Base-by-base conservation (phyloP, 306 rosid genomes). In the Cicer bijugum region DNA sequence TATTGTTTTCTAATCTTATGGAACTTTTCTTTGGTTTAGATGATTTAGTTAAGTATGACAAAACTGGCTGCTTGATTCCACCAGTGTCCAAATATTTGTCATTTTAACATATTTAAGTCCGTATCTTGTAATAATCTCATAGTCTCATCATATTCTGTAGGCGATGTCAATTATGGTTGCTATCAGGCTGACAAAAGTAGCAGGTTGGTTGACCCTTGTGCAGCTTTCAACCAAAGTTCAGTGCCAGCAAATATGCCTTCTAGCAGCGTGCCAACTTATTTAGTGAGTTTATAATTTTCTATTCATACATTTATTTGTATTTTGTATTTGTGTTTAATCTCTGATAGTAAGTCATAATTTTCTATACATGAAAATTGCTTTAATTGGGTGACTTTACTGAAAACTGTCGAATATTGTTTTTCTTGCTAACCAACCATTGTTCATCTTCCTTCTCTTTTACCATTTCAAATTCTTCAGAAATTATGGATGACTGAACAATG, bases 211-310 rank as follows among this genome's bases (percentile, higher is more conserved):
- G 87, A 79, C 15, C 78, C 83, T 78, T 67, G 67, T 37, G 68
- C 43, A 61, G 51, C 72, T 38, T 61, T 72, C 75, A 84, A 74
- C 79, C 85, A 68, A 83, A 78, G 69, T 80, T 51, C 70, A 6
- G 44, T 78, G 80, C 86, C 81, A 1, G 82, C 71, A 81, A 83
- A 80, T 84, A 43, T 75, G 63, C 73, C 64, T 67, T 79, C 90
- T 69, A 85, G 23, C 75, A 61, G 58, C 65, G 65, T 78, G 56
- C 82, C 81, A 40, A 75, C 75, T 68, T 80, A 81, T 40, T 51
- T 74, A 6, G 98, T 89, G 88, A 89, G 98, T 82, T 75, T 77
- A 16, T 67, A 50, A 61, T 67, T 74, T 57, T 57, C 23, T 63
- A 16, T 65, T 42, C 43, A 10, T 45, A 14, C 47, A 70, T 60